A percentile compares a stretch with the other conserved stretches of the same genome.
These are phyloP conservation scores for Phytophthora hibernalis DNA, from an alignment of 352 stramenopile species.

Conservation along the genomic window DNA sequence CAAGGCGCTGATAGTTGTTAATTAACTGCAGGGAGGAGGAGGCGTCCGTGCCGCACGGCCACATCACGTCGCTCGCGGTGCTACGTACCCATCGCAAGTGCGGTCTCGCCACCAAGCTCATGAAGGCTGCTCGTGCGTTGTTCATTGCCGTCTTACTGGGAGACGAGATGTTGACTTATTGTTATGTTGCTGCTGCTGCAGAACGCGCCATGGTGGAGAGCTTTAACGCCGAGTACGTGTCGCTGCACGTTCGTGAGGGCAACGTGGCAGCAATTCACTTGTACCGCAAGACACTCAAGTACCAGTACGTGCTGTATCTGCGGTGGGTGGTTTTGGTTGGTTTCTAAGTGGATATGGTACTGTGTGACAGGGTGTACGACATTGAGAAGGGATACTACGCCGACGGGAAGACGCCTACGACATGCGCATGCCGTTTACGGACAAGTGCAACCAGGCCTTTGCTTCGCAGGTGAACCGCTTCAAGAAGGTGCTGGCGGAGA, in stretches of 20 bases:
- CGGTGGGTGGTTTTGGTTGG: not conserved
- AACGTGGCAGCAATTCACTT: constrained; percentile 99
- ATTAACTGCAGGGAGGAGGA: constrained; percentile 73
- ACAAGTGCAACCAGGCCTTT: constrained; percentile 90
- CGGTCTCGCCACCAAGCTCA: constrained; percentile 98
- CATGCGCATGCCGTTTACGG: constrained; percentile 96
- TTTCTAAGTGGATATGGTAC: constrained; percentile 3
- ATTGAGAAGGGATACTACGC: constrained; percentile 99
- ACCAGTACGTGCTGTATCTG: constrained; percentile 82
- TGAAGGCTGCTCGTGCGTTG: constrained; percentile 91
- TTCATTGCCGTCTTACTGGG: not conserved
- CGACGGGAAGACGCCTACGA: constrained; percentile 99
- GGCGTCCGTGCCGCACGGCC: constrained; percentile 91
- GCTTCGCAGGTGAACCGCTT: constrained; percentile 84
- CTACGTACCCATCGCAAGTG: constrained; percentile 97
- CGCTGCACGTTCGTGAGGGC: constrained; percentile 98
- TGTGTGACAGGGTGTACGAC: constrained; percentile 91
- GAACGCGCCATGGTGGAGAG: constrained; percentile 96
- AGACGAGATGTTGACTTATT: not conserved
- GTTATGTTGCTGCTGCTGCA: constrained; percentile 42
- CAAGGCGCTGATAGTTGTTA: not conserved
- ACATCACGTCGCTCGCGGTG: constrained; percentile 99
- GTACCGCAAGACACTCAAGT: constrained; percentile 98
- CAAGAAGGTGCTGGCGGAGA: constrained; percentile 82
- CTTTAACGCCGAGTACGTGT: constrained; percentile 99